Conservation (phyloP, 140 eudicot species). For the Stevia rebaudiana region DNA sequence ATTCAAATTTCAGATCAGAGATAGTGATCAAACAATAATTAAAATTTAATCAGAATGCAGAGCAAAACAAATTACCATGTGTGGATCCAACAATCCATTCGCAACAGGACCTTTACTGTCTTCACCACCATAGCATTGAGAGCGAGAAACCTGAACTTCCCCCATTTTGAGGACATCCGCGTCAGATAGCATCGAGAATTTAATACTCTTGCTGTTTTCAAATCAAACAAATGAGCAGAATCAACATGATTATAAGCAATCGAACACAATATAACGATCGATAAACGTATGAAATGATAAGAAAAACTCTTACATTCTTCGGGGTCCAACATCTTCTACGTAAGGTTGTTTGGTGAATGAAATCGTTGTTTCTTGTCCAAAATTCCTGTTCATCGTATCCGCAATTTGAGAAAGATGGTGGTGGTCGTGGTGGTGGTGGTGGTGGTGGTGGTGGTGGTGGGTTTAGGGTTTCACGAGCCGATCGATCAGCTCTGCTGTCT, state of each 20-base stretch:
- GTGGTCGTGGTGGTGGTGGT: not conserved
- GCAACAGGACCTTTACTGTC: conserved; percentile 34
- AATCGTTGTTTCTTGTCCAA: conserved; percentile 29
- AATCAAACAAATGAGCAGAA: conserved; percentile 5
- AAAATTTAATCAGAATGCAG: not conserved
- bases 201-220: conserved; percentile 61
- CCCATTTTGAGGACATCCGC: conserved; percentile 52
- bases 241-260: conserved; percentile 2
- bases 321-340: conserved; percentile 75
- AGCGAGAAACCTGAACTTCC: conserved; percentile 52
- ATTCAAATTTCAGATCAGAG: no score
- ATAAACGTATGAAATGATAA: not conserved
- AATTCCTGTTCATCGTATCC: conserved; percentile 23
- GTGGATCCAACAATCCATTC: conserved; percentile 72
- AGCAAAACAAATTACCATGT: conserved; percentile 45
- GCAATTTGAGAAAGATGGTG: not conserved
- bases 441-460: not conserved
- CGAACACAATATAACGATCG: not conserved
- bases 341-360: conserved; percentile 69
- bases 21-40: no score
- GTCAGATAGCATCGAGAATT: conserved; percentile 49
- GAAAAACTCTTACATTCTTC: conserved; percentile 48
- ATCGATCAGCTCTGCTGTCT: not conserved
- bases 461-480: not conserved
- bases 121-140: conserved; percentile 37